Percentiles rank a stretch among this genome's conserved stretches.
phyloP scores from a whole-genome alignment of 768 basidiomycete genomes.

The Suillus cothurnatus region DNA sequence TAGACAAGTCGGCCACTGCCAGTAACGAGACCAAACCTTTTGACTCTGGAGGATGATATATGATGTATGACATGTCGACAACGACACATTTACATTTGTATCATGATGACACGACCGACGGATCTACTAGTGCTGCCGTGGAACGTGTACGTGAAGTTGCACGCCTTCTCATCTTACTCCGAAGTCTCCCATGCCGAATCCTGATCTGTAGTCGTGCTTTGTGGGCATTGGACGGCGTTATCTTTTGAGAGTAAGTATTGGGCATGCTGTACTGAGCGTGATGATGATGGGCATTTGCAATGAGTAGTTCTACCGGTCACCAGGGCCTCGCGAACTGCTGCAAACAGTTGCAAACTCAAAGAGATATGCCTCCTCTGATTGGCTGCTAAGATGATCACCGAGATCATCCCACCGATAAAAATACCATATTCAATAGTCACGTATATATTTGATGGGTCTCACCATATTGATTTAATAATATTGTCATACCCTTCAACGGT shows the following conservation, averaged over 20 bases:
- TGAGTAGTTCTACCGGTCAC: background rate
- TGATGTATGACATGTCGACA: background rate
- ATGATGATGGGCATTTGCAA: background rate
- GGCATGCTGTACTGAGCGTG: background rate
- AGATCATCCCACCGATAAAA: slow-evolving; percentile 2
- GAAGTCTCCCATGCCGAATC: background rate
- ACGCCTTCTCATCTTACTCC: background rate
- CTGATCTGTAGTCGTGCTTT: background rate
- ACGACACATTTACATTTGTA: background rate
- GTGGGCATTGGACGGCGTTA: background rate
- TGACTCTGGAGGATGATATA: background rate
- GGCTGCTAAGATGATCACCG: background rate
- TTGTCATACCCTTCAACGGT: background rate
- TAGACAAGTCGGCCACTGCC: background rate
- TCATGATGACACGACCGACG: background rate
- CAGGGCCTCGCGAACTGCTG: background rate
- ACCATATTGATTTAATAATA: background rate
- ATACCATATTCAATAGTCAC: background rate
- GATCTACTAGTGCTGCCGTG: background rate
- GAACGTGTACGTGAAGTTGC: background rate
- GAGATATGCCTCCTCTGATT: background rate
- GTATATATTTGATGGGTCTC: background rate
- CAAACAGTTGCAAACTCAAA: background rate
- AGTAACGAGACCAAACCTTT: background rate
- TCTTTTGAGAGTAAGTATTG: background rate